Evolutionary conservation across 2,329 filamentous ascomycete genomes (phyloP).

Genomic region (Penicillium crustosum): DNA sequence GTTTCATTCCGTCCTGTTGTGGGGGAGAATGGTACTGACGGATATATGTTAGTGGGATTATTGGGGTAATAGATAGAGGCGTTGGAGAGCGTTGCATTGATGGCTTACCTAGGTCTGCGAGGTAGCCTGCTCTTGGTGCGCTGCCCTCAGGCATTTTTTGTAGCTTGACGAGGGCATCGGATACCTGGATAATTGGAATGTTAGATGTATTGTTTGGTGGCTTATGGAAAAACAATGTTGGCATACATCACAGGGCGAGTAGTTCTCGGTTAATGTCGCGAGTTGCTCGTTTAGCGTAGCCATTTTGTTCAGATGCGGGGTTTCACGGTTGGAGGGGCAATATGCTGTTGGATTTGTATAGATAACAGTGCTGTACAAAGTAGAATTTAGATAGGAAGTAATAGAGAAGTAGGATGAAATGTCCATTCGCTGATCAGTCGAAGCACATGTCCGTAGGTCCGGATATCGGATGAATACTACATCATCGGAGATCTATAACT

Average conservation of each 20-base stretch:
- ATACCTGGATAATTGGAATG: constrained; percentile 51
- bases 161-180: constrained; percentile 71
- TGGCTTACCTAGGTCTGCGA: constrained; percentile 59
- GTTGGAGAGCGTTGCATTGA: neutral
- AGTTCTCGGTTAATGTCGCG: constrained; percentile 31
- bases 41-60: constrained; percentile 8
- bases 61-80: neutral
- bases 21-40: constrained; percentile 38
- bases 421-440: neutral
- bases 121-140: constrained; percentile 64
- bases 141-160: constrained; percentile 43
- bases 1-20: constrained; percentile 29
- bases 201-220: neutral
- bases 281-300: constrained; percentile 36
- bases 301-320: constrained; percentile 29
- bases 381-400: neutral
- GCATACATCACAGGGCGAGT: constrained; percentile 47
- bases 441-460: constrained; percentile 24
- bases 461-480: constrained; percentile 19
- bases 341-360: neutral
- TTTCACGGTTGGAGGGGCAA: neutral
- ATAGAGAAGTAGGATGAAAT: neutral
- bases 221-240: neutral
- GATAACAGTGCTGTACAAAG: neutral
- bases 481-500: neutral